Conservation (phyloP, 2,329 filamentous ascomycete species). For the Proliferodiscus dingleyae region DNA sequence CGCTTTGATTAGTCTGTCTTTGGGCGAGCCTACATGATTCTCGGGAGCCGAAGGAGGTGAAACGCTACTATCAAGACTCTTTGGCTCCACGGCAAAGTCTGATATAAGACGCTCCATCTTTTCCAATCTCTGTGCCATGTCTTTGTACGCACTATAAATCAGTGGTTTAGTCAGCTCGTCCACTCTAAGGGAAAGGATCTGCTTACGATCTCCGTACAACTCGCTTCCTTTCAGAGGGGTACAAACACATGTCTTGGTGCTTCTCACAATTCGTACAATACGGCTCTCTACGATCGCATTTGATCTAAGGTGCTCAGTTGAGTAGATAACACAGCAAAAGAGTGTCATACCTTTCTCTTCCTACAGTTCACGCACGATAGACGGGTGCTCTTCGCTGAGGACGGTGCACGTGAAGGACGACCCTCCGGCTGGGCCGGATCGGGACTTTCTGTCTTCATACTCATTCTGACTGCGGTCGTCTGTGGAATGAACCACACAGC, state of each 20-base stretch:
- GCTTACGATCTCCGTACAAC: constrained; percentile 13
- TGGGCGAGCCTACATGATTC: neutral
- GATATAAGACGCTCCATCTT: constrained; percentile 17
- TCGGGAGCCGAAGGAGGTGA: constrained; percentile 8
- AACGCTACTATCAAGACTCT: constrained; percentile 2
- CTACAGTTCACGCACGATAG: constrained; percentile 12
- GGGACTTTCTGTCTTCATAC: neutral
- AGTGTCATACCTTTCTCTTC: constrained; percentile 10
- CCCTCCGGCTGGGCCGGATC: neutral
- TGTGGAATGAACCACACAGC: neutral
- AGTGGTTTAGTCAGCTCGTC: neutral
- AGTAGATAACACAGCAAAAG: neutral
- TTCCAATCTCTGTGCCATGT: constrained; percentile 14
- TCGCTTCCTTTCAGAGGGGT: constrained; percentile 8
- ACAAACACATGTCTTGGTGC: constrained; percentile 10
- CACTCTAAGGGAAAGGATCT: neutral
- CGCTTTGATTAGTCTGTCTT: constrained; percentile 1
- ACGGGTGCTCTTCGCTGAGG: constrained; percentile 6
- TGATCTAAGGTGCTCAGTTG: constrained; percentile 4
- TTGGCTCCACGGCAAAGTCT: constrained; percentile 7
- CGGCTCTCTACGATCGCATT: constrained; percentile 12
- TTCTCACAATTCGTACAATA: constrained; percentile 11
- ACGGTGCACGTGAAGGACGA: neutral
- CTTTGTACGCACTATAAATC: constrained; percentile 12
- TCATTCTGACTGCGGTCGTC: neutral